Conservation (phyloP, 306 rosid genomes). For the Neltuma alba region DNA sequence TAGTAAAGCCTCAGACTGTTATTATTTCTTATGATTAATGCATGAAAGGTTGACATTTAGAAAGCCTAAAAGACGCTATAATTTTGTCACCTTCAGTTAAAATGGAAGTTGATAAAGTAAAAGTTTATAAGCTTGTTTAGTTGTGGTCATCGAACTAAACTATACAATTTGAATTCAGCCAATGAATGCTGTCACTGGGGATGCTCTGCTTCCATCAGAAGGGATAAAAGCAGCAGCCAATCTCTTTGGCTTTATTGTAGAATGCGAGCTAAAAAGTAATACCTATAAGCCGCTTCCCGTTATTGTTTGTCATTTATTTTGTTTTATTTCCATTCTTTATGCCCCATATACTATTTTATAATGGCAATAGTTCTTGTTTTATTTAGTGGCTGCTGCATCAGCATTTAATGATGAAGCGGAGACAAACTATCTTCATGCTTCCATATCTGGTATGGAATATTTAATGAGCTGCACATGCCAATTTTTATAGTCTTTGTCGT, state of each 20-base stretch:
- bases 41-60: conserved; percentile 18
- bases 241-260: conserved; percentile 81
- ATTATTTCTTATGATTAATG: not conserved
- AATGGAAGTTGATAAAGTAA: conserved; percentile 14
- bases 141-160: conserved; percentile 31
- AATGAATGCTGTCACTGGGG: conserved; percentile 55
- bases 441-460: conserved; percentile 71
- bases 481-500: conserved; percentile 6
- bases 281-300: conserved; percentile 31
- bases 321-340: conserved; percentile 35
- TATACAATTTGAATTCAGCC: conserved; percentile 59
- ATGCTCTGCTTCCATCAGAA: conserved; percentile 73
- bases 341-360: conserved; percentile 16
- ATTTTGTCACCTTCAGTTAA: conserved; percentile 15
- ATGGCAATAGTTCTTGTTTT: conserved; percentile 33
- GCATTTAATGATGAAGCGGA: conserved; percentile 76
- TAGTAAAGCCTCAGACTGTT: not conserved
- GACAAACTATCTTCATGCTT: conserved; percentile 73
- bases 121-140: conserved; percentile 28
- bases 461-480: conserved; percentile 19
- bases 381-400: conserved; percentile 79
- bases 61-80: conserved; percentile 22
- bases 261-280: conserved; percentile 83
- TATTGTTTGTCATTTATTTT: conserved; percentile 19
- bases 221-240: conserved; percentile 75